Base-by-base conservation (phyloP, 2,329 filamentous ascomycete species). In the Trichoderma endophyticum region DNA sequence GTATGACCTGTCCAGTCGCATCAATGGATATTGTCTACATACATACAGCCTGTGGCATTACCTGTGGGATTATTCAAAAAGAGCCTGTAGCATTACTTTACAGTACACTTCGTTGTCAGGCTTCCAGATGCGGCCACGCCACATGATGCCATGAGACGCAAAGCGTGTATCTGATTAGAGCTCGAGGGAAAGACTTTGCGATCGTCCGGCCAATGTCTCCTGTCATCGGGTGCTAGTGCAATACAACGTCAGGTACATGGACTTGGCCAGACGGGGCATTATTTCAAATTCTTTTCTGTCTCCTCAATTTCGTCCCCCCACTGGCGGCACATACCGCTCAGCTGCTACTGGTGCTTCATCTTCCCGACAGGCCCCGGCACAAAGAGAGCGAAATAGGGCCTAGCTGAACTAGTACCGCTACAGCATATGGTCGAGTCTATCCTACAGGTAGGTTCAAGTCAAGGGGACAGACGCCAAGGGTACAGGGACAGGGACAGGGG, bases 161-260 rank as follows among this genome's bases (percentile, higher is more conserved):
- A n/a, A 28, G 15, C 56, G 26, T 59, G 56, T 64, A n/a, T 43
- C 66, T 51, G 66, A 70, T 70, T 36, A 54, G 56, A 51, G 24
- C 43, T 62, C 66, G 18, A 24, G 28, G 66, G 66, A 32, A 70
- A 54, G 39, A 70, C 66, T 70, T 70, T 70, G 66, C 66, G 66
- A 70, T 70, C 66, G 39, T 34, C 66, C 28, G 18, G 28, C 21
- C 39, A 9, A 8, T 6, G 14, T 54, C 32, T n/a, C 28, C 63
- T 18, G 32, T 56, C 48, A 39, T 54, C 21, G 34, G 32, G n/a
- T 64, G 39, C 43, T 51, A 32, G 62, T 65, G 43, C 62, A 56
- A 32, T 48, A 14, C 61, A 57, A 57, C 64, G 4, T 54, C 48
- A 54, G 48, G 48, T 54, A 54, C 48, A 34, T 28, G 3, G 36